Conservation (phyloP, 768 basidiomycete species). For the Neoboletus brunneissimus region DNA sequence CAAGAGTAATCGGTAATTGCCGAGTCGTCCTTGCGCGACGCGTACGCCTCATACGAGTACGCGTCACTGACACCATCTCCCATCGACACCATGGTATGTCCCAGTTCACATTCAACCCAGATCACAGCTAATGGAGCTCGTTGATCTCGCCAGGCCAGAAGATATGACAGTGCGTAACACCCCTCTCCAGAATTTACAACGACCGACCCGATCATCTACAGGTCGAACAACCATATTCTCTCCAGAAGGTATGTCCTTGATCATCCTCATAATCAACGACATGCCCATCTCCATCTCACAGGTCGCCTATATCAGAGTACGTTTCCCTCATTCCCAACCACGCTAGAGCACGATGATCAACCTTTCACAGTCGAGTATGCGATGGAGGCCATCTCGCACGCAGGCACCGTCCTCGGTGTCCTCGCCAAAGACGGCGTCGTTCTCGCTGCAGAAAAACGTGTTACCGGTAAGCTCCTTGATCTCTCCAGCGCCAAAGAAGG, state of each 20-base stretch:
- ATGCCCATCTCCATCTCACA: slow-evolving; percentile 32
- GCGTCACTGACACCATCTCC: slow-evolving; percentile 22
- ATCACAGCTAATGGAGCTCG: not conserved
- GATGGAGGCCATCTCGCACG: slow-evolving; percentile 98
- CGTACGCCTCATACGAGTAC: slow-evolving; percentile 20
- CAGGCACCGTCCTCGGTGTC: slow-evolving; percentile 90
- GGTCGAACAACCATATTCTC: slow-evolving; percentile 99
- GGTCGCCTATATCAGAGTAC: slow-evolving; percentile 96
- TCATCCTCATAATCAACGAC: slow-evolving; percentile 8
- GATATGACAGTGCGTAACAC: slow-evolving; percentile 85
- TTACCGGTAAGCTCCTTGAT: slow-evolving; percentile 96
- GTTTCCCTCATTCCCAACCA: slow-evolving; percentile 22
- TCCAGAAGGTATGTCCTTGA: slow-evolving; percentile 71
- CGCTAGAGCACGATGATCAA: slow-evolving; percentile 4
- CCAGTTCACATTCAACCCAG: not conserved
- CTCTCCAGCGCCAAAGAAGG: slow-evolving; percentile 81
- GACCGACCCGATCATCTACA: slow-evolving; percentile 37
- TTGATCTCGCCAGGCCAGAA: slow-evolving; percentile 58
- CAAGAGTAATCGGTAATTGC: slow-evolving; percentile 17
- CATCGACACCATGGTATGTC: slow-evolving; percentile 48
- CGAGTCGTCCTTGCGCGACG: slow-evolving; percentile 16
- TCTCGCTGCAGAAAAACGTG: slow-evolving; percentile 94
- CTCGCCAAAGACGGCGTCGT: slow-evolving; percentile 90
- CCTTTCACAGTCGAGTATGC: slow-evolving; percentile 87
- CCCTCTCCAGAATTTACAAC: slow-evolving; percentile 7